Evolutionary conservation across 352 stramenopile genomes (phyloP).

Genomic region (Globisporangium cylindrosporum): DNA sequence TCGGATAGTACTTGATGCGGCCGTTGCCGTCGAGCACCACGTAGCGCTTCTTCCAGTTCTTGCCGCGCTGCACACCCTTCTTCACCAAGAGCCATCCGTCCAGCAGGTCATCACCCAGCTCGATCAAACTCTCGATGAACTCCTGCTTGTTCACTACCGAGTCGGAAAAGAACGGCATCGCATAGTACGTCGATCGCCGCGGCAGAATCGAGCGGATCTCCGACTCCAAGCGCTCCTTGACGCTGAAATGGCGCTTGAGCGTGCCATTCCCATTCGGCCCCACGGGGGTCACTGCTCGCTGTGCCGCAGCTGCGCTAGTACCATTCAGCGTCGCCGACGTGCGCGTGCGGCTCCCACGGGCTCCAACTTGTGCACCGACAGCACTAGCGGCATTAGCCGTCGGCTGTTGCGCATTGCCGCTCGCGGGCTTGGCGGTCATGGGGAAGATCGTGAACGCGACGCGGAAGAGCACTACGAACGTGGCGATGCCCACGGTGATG

Average conservation of each 20-base stretch:
- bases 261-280: conserved; percentile 7
- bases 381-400: neutral
- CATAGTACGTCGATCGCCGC: conserved; percentile 67
- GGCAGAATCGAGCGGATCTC: conserved; percentile 60
- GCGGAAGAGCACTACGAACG: conserved; percentile 62
- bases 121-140: conserved; percentile 64
- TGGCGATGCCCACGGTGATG: conserved; percentile 55
- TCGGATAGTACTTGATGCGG: conserved; percentile 77
- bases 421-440: conserved; percentile 6
- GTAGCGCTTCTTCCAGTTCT: conserved; percentile 85
- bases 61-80: conserved; percentile 61
- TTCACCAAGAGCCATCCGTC: conserved; percentile 83
- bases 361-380: neutral
- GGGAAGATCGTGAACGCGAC: conserved; percentile 57
- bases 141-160: conserved; percentile 71
- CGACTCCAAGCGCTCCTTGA: conserved; percentile 60
- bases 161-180: conserved; percentile 76
- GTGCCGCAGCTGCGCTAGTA: neutral
- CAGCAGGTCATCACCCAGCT: conserved; percentile 62
- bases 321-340: neutral
- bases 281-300: neutral
- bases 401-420: neutral
- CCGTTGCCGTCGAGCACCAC: conserved; percentile 73
- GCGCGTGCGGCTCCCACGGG: conserved; percentile 9
- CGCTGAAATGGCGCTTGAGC: conserved; percentile 33